These are phyloP conservation scores for Botrytis porri DNA, from an alignment of 2,329 filamentous ascomycete genomes.

Conservation along the genomic window DNA sequence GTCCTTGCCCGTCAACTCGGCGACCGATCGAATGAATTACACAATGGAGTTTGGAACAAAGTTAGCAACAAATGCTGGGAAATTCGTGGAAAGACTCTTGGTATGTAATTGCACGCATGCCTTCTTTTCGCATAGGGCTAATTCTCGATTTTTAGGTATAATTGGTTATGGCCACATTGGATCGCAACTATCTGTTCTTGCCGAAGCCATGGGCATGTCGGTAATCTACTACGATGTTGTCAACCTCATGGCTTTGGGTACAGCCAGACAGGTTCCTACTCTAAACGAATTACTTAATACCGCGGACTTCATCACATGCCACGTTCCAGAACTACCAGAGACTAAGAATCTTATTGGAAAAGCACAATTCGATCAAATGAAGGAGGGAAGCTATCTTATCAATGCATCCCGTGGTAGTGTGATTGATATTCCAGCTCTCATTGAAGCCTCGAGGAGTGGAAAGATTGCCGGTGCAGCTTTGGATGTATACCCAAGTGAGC, in stretches of 20 bases:
- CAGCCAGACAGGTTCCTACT: conserved; percentile 75
- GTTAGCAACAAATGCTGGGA: conserved; percentile 97
- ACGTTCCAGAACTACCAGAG: conserved; percentile 90
- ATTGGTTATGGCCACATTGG: conserved; percentile 98
- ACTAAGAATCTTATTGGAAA: conserved; percentile 90
- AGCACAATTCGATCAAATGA: conserved; percentile 81
- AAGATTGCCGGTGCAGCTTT: conserved; percentile 93
- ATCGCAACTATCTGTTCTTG: conserved; percentile 89
- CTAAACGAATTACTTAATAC: conserved; percentile 72
- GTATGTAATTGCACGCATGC: conserved; percentile 43
- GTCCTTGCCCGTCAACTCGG: conserved; percentile 84
- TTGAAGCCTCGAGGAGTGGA: conserved; percentile 80
- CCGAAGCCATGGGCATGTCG: conserved; percentile 96
- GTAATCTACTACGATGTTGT: conserved; percentile 97
- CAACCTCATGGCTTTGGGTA: conserved; percentile 92
- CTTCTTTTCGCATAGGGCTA: background rate
- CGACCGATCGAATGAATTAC: conserved; percentile 91
- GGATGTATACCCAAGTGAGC: conserved; percentile 93
- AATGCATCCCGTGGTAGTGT: conserved; percentile 94
- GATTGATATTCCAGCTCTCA: conserved; percentile 88
- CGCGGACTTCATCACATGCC: conserved; percentile 89
- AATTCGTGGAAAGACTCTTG: conserved; percentile 93
- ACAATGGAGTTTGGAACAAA: conserved; percentile 96
- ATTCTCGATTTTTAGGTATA: conserved; percentile 56
- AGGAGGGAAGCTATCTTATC: conserved; percentile 87